Base-by-base conservation (phyloP, 306 rosid species). In the Notholithocarpus densiflorus region DNA sequence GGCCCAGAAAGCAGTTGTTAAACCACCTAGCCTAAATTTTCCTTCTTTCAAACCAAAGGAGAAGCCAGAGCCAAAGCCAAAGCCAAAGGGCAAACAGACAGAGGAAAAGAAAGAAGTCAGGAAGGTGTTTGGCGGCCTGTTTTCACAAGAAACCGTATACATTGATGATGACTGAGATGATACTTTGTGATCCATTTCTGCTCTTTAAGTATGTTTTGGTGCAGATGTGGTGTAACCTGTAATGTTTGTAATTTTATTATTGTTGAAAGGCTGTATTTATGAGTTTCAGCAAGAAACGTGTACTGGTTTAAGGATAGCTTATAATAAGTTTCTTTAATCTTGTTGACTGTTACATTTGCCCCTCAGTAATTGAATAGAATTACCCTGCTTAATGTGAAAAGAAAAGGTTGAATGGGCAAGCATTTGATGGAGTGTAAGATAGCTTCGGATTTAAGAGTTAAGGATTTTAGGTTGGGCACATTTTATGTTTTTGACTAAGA, bases 71-170 rank as follows among this genome's bases (percentile, higher is more conserved):
- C 74, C 87, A 15, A 83, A 77, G 60, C 75, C 86, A 15, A 89
- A 88, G 82, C 74, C 70, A 72, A 56, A 84, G 32, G 77, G 26
- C 68, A 86, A 86, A 74, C 73, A 83, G 6, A 6, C 78, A 7
- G 90, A 87, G 64, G 48, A 15, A 43, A 79, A 82, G 55, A 70
- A 23, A 21, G 91, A 88, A 76, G 95, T 93, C 56, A 91, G 96
- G 94, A 93, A 87, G 43, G 90, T 93, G 73, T 91, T 93, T 79
- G 99, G 99, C 31, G 99, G 99, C 51, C 77, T 96, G 78, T 96
- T 93, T 84, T 79, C 87, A 79, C 97, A 96, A 88, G 98, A 96
- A 89, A 96, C 99, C 66, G 81, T 96, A 75, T 96, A 93, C 66
- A 80, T 93, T 68, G 99, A 93, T 24, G 99, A 96, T 60, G 99